phyloP scores from a whole-genome alignment of 495 filamentous ascomycete genomes.

The Talaromyces trachyspermus region DNA sequence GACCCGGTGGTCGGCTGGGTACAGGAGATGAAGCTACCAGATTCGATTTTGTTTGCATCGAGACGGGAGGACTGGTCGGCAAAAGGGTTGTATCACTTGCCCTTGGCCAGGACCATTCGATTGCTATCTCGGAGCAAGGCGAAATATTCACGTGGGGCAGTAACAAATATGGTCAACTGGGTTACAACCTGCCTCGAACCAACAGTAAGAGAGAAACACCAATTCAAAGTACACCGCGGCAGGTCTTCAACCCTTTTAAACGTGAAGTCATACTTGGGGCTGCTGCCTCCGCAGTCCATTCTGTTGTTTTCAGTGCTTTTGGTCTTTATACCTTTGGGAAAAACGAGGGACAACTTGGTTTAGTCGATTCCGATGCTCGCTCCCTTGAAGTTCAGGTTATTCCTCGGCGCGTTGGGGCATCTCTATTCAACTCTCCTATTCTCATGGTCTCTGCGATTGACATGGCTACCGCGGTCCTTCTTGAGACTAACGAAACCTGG shows the following conservation, averaged over 20 bases:
- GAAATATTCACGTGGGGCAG: slow-evolving; percentile 90
- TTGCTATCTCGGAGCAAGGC: slow-evolving; percentile 73
- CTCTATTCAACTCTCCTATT: slow-evolving; percentile 72
- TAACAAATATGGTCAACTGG: slow-evolving; percentile 80
- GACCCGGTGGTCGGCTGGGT: slow-evolving; percentile 81
- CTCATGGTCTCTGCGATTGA: slow-evolving; percentile 81
- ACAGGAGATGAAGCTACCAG: slow-evolving; percentile 83
- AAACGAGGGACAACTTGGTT: slow-evolving; percentile 88
- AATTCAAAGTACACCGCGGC: slow-evolving; percentile 70
- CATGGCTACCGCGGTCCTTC: slow-evolving; percentile 75
- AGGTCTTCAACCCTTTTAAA: slow-evolving; percentile 87
- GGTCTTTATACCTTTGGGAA: slow-evolving; percentile 93
- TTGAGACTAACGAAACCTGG: slow-evolving; percentile 83
- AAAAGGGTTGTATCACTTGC: slow-evolving; percentile 66
- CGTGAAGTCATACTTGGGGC: slow-evolving; percentile 73
- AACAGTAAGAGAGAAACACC: slow-evolving; percentile 60
- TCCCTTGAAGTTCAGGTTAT: slow-evolving; percentile 74
- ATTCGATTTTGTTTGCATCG: slow-evolving; percentile 75
- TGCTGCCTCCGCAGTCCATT: slow-evolving; percentile 88
- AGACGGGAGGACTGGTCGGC: slow-evolving; percentile 60
- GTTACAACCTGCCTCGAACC: slow-evolving; percentile 59
- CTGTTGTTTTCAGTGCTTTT: slow-evolving; percentile 72
- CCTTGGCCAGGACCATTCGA: slow-evolving; percentile 83
- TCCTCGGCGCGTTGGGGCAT: slow-evolving; percentile 81
- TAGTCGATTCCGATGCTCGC: slow-evolving; percentile 90